These are phyloP conservation scores for Aspergillus nidulans DNA, from an alignment of 495 filamentous ascomycete genomes.

Conservation along the genomic window DNA sequence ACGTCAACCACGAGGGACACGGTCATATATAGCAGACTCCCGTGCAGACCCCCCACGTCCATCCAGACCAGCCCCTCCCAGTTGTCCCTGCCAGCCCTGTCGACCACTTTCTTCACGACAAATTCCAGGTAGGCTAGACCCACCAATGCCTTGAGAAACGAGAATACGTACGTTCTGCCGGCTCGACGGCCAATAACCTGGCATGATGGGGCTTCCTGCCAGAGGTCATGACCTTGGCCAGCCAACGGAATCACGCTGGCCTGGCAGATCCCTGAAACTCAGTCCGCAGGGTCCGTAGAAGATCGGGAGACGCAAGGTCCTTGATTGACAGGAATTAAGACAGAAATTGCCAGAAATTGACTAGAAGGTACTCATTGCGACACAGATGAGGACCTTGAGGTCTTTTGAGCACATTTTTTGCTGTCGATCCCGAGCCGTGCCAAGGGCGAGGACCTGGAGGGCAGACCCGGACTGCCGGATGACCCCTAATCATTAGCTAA, in stretches of 20 bases:
- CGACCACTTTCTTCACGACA: too few relatives aligned
- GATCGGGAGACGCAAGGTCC: conserved; percentile 3
- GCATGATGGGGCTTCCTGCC: too few relatives aligned
- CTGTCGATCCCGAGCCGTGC: conserved; percentile 2
- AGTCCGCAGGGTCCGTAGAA: conserved; percentile 1
- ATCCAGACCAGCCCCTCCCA: neutral
- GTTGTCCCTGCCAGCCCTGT: neutral
- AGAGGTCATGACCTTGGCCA: neutral
- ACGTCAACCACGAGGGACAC: neutral
- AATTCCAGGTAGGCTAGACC: too few relatives aligned
- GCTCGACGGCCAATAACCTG: too few relatives aligned
- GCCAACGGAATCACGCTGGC: neutral
- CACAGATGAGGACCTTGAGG: conserved; percentile 30
- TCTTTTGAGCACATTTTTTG: conserved; percentile 35
- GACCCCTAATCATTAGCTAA: conserved; percentile 4
- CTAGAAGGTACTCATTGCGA: too few relatives aligned
- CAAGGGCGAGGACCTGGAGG: too few relatives aligned
- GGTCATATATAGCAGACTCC: neutral
- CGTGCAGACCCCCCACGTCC: neutral
- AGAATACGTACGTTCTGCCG: too few relatives aligned
- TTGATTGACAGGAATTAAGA: neutral
- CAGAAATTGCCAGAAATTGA: too few relatives aligned
- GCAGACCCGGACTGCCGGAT: neutral
- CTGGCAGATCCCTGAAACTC: neutral
- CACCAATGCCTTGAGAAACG: too few relatives aligned